A percentile compares a stretch with the other conserved stretches of the same genome.
phyloP scores from a whole-genome alignment of 2,329 filamentous ascomycete species.

The Pyrenochaeta sp. region DNA sequence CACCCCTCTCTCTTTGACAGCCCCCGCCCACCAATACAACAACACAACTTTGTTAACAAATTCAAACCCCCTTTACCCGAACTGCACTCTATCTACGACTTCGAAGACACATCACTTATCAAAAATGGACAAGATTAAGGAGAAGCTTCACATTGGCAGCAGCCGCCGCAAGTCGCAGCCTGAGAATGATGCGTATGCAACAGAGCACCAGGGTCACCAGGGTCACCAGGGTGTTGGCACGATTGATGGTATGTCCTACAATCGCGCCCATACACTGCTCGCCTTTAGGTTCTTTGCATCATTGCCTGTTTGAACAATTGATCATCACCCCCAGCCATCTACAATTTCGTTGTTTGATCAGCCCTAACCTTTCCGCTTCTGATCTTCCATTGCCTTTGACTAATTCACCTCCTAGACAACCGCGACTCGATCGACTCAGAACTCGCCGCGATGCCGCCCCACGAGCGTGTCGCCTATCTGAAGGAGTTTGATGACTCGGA shows the following conservation, averaged over 20 bases:
- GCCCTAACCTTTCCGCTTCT: not conserved
- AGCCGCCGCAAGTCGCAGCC: slow-evolving; percentile 41
- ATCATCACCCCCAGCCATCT: not conserved
- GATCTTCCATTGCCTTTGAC: not conserved
- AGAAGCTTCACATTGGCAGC: slow-evolving; percentile 46
- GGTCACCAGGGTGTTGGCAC: slow-evolving; percentile 26
- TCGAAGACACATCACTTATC: not conserved
- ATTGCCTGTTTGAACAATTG: not conserved
- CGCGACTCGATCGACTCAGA: slow-evolving; percentile 45
- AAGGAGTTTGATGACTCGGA: slow-evolving; percentile 49
- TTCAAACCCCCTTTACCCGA: not conserved
- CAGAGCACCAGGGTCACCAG: slow-evolving; percentile 17
- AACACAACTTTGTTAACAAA: slow-evolving; percentile 4
- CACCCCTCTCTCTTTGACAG: slow-evolving; percentile 13
- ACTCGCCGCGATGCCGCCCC: slow-evolving; percentile 41
- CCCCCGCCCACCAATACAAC: slow-evolving; percentile 12
- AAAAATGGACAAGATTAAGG: slow-evolving; percentile 48
- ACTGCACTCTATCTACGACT: not conserved
- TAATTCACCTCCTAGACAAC: slow-evolving; percentile 28
- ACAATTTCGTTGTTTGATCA: too few relatives aligned
- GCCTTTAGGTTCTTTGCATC: not conserved
- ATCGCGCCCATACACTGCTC: slow-evolving; percentile 1
- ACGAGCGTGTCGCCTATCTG: slow-evolving; percentile 45
- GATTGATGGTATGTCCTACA: slow-evolving; percentile 25
- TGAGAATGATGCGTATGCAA: slow-evolving; percentile 24